A percentile compares a stretch with the other conserved stretches of the same genome.
These are phyloP conservation scores for Phyllosticta ampelicida DNA, from an alignment of 2,329 filamentous ascomycete species.

Conservation along the genomic window DNA sequence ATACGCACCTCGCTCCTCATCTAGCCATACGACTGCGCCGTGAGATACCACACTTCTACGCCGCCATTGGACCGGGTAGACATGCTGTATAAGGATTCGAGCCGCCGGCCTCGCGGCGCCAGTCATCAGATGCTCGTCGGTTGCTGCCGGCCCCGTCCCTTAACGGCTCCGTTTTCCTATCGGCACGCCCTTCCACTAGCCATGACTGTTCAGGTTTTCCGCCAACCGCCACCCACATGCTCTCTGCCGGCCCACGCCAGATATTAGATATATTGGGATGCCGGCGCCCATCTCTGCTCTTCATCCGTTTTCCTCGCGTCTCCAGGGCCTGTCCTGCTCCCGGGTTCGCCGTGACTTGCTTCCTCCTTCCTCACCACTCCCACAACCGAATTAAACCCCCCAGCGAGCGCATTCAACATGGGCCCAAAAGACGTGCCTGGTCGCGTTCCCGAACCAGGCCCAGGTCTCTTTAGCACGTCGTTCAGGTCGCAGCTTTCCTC, in stretches of 20 bases:
- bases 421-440: not conserved
- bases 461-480: conserved; percentile 11
- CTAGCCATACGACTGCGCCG: not conserved
- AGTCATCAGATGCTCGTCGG: not conserved
- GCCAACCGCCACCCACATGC: not conserved
- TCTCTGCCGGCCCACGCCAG: too few species aligned
- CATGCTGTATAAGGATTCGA: not conserved
- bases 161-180: not conserved
- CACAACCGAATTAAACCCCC: not conserved
- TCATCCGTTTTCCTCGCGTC: not conserved
- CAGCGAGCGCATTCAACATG: conserved; percentile 1
- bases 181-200: not conserved
- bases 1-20: not conserved
- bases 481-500: conserved; percentile 14
- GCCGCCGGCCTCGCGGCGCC: not conserved
- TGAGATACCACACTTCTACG: not conserved
- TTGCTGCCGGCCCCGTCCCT: not conserved
- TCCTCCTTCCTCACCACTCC: not conserved
- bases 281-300: not conserved
- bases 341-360: not conserved
- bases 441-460: not conserved
- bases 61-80: not conserved
- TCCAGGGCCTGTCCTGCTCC: not conserved
- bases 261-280: not conserved
- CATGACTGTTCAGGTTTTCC: not conserved